Evolutionary conservation across 108 stramenopile genomes (phyloP).

Genomic region (Nannochloropsis salina): DNA sequence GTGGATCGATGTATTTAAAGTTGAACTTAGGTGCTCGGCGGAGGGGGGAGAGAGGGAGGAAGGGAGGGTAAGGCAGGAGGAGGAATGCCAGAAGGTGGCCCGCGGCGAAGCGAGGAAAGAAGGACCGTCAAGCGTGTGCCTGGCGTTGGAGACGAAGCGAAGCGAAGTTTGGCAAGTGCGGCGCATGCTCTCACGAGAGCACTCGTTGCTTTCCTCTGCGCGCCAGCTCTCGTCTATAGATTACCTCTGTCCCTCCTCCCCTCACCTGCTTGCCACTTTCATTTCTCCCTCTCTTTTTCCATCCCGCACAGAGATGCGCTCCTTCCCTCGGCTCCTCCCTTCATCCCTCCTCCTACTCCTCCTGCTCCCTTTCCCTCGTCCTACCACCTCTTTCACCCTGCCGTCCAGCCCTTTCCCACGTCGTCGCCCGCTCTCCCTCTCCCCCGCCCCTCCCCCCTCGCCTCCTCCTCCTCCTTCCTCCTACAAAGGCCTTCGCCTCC

Average conservation of each 20-base stretch:
- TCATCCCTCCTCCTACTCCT: neutral
- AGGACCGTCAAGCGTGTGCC: too few relatives aligned
- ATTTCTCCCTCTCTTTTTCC: slow-evolving; percentile 3
- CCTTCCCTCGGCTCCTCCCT: neutral
- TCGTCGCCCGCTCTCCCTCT: neutral
- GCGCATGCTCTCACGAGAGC: too few relatives aligned
- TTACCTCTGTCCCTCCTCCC: slow-evolving; percentile 25
- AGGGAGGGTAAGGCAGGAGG: too few relatives aligned
- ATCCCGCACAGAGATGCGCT: neutral
- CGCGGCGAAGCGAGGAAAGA: too few relatives aligned
- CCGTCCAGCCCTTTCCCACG: neutral
- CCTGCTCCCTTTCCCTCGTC: neutral
- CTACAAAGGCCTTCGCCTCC: slow-evolving; percentile 34
- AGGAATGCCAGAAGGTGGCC: too few relatives aligned
- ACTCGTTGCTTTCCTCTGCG: too few relatives aligned
- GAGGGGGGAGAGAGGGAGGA: too few relatives aligned
- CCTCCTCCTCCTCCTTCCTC: neutral
- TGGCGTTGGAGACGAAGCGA: too few relatives aligned
- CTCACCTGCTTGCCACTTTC: neutral
- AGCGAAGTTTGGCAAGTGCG: too few relatives aligned
- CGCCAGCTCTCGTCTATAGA: neutral
- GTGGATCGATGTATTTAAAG: too few relatives aligned
- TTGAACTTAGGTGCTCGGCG: too few relatives aligned
- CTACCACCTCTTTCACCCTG: neutral
- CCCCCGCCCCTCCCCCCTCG: neutral